Evolutionary conservation across 2,329 filamentous ascomycete genomes (phyloP), one percentile per base, ranked within the genome.

Genomic region (Ceratocystis ficicola): DNA sequence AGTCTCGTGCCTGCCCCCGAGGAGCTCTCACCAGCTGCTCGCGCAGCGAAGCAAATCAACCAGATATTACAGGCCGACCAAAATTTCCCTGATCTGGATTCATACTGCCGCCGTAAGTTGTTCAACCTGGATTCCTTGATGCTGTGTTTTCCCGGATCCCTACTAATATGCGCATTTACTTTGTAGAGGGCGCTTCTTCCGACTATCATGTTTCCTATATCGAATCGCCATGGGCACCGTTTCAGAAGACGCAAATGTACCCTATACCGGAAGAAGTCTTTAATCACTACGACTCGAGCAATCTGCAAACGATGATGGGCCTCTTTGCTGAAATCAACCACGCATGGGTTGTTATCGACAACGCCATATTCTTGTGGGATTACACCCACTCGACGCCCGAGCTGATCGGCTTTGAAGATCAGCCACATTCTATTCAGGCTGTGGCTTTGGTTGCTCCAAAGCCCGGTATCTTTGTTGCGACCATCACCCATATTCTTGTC

Each of bases 361-460:
- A 95, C 77, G 89, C 90, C 69, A 80, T 99, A 57, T 99, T 96
- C 74, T 81, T 99, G 17, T 99, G 95, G 95, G 93, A 99, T 76
- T 99, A 96, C 75, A 96, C 91, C 5, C 84, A 90, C 73, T 86
- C 89, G n/a, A 90, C 93, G 70, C 90, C 93, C 4, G 89, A 96
- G 73, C 80, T 96, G 52, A 88, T 96, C 70, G 93, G 93, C 20
- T 96, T 89, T 72, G 93, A 97, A 74, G 91, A 96, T 70, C 88
- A 93, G 74, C 81, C 86, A 5, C 86, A 95, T 73, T 90, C 86
- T 70, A 97, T 99, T 71, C 91, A 90, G 52, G 86, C 89, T n/a
- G 89, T 99, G 55, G 91, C 90, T 70, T 82, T 99, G 60, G 88
- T 95, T 12, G 84, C 86, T 63, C 94, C 94, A 6, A 89, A 92